phyloP scores from a whole-genome alignment of 129 eudicot species.

The Centrapalus pauciflorus region DNA sequence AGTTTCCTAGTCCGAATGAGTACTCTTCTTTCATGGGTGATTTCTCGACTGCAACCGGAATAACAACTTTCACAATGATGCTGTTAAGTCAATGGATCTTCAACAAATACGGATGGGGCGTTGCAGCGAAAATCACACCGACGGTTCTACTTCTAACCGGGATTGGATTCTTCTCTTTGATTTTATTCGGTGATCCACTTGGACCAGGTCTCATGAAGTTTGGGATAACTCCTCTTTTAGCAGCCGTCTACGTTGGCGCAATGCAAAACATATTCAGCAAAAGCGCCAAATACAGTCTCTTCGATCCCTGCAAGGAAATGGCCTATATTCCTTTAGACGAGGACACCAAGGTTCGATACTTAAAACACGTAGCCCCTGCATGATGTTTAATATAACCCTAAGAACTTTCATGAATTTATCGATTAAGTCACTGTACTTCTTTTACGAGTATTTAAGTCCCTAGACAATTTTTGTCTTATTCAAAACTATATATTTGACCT shows the following conservation, averaged over 20 bases:
- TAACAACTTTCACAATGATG: slow-evolving; percentile 98
- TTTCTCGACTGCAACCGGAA: slow-evolving; percentile 99
- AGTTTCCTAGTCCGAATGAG: slow-evolving; percentile 98
- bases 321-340: slow-evolving; percentile 99
- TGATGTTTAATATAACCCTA: no score
- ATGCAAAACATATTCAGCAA: slow-evolving; percentile 96
- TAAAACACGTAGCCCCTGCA: no score
- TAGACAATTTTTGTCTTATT: no score
- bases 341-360: slow-evolving; percentile 81
- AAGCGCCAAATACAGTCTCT: slow-evolving; percentile 96
- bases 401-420: no score
- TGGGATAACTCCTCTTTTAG: slow-evolving; percentile 93
- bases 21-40: slow-evolving; percentile 99
- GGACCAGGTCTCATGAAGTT: slow-evolving; percentile 64
- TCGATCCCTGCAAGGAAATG: slow-evolving; percentile 99
- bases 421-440: no score
- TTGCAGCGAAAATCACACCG: slow-evolving; percentile 93
- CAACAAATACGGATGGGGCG: slow-evolving; percentile 97
- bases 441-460: no score
- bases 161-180: slow-evolving; percentile 88
- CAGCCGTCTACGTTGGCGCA: slow-evolving; percentile 98
- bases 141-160: slow-evolving; percentile 86
- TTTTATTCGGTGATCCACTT: slow-evolving; percentile 78
- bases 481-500: no score
- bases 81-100: slow-evolving; percentile 88